Evolutionary conservation across 495 filamentous ascomycete genomes (phyloP), one percentile per base, ranked within the genome.

Genomic region (Aspergillus saccharolyticus): DNA sequence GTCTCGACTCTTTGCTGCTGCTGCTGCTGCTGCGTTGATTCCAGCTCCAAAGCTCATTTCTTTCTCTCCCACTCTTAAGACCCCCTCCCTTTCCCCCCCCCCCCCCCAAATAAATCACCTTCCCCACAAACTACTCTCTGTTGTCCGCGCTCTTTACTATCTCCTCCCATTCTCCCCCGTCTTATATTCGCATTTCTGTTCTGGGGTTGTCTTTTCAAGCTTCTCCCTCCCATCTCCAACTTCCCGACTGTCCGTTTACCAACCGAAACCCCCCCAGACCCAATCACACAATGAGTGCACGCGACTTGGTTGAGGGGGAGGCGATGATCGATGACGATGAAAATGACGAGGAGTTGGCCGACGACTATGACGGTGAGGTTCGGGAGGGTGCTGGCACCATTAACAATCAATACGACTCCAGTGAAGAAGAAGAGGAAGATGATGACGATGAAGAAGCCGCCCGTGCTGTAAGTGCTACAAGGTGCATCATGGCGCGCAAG

Each of bases 371-470:
- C 24, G 89, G 85, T 45, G 85, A 93, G 60, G 65, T 69, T 17
- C 74, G 73, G n/a, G 58, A 74, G 57, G 79, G 75, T 54, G 62
- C 68, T 28, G 69, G 72, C 17, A 62, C 59, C 30, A 78, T 72
- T 39, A 75, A 78, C 19, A 72, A 78, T 58, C 74, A 77, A 57
- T 83, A 91, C 65, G 92, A 97, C 72, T 95, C 90, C 19, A 95
- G 89, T 60, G 93, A 96, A 57, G 94, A 98, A 66, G 94, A 97
- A 47, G 94, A 97, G 14, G 94, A 97, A 25, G 92, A 97, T 17
- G 91, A 98, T 30, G 94, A 97, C 62, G 89, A 91, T 60, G 88
- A 90, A 63, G 88, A 92, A 62, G 86, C 89, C 61, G 85, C 82
- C 54, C 70, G 77, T 61, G 74, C 70, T 17, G 80, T 83, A 66